Conservation (phyloP, 352 stramenopile species). For the Globisporangium okanoganense region DNA sequence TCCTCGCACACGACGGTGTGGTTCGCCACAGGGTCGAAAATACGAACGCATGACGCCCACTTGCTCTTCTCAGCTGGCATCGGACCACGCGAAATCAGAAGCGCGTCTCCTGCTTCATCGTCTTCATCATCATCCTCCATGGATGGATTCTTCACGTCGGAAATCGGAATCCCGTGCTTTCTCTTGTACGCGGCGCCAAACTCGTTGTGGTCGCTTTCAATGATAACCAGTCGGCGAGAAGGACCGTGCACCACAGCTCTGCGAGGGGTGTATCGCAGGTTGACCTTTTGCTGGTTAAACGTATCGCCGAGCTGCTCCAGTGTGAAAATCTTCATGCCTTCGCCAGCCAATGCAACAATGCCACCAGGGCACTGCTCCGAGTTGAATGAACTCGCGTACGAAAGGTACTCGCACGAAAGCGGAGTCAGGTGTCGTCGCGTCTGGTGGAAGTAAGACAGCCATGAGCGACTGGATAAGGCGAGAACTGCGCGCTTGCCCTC, state of each 20-base stretch:
- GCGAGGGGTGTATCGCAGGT: constrained; percentile 97
- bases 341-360: constrained; percentile 94
- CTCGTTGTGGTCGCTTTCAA: constrained; percentile 98
- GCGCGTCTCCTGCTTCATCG: constrained; percentile 74
- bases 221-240: constrained; percentile 90
- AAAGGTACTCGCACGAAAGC: constrained; percentile 94
- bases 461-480: constrained; percentile 93
- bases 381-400: constrained; percentile 95
- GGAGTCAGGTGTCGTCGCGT: constrained; percentile 91
- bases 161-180: constrained; percentile 57
- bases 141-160: constrained; percentile 40
- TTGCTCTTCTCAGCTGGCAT: constrained; percentile 61
- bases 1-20: constrained; percentile 90
- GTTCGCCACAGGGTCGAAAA: constrained; percentile 93
- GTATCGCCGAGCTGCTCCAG: constrained; percentile 93
- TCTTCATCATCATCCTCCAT: constrained; percentile 72
- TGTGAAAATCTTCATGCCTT: constrained; percentile 97
- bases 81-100: constrained; percentile 59
- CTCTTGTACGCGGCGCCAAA: constrained; percentile 91
- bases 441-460: constrained; percentile 94
- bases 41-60: constrained; percentile 98
- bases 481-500: constrained; percentile 91
- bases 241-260: constrained; percentile 91
- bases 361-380: constrained; percentile 96
- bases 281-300: constrained; percentile 96